Conservation (phyloP, 495 filamentous ascomycete genomes). For the Aspergillus leporis region DNA sequence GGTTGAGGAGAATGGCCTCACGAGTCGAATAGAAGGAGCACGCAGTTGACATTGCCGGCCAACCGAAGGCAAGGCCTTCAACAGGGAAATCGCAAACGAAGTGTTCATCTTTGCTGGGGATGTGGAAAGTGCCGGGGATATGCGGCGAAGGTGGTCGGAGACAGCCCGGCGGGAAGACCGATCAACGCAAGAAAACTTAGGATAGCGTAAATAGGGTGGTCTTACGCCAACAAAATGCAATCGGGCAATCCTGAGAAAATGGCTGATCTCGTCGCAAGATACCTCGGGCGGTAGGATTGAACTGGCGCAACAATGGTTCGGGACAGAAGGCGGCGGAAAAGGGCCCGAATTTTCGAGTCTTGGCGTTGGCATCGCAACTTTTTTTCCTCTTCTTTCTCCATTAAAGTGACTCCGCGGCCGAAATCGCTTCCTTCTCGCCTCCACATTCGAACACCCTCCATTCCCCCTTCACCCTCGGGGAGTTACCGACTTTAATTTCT, state of each 20-base stretch:
- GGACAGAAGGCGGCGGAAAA: slow-evolving; percentile 37
- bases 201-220: neutral
- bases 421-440: slow-evolving; percentile 29
- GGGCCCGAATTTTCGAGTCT: slow-evolving; percentile 49
- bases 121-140: slow-evolving; percentile 1
- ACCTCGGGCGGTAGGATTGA: neutral
- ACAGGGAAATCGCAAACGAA: slow-evolving; percentile 35
- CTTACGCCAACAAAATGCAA: neutral
- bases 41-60: slow-evolving; percentile 33
- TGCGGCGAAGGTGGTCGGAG: neutral
- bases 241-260: neutral
- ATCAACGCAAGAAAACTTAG: slow-evolving; percentile 1
- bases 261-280: neutral
- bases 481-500: slow-evolving; percentile 6
- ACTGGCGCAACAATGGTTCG: slow-evolving; percentile 26
- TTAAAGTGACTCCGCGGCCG: slow-evolving; percentile 25
- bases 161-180: neutral
- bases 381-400: slow-evolving; percentile 39
- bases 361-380: slow-evolving; percentile 42
- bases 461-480: slow-evolving; percentile 12
- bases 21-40: slow-evolving; percentile 14
- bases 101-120: slow-evolving; percentile 36
- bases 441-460: slow-evolving; percentile 24
- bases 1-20: slow-evolving; percentile 35
- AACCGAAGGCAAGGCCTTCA: slow-evolving; percentile 37